These are phyloP conservation scores for Naganishia randhawae DNA, from an alignment of 768 basidiomycete genomes.

Conservation along the genomic window DNA sequence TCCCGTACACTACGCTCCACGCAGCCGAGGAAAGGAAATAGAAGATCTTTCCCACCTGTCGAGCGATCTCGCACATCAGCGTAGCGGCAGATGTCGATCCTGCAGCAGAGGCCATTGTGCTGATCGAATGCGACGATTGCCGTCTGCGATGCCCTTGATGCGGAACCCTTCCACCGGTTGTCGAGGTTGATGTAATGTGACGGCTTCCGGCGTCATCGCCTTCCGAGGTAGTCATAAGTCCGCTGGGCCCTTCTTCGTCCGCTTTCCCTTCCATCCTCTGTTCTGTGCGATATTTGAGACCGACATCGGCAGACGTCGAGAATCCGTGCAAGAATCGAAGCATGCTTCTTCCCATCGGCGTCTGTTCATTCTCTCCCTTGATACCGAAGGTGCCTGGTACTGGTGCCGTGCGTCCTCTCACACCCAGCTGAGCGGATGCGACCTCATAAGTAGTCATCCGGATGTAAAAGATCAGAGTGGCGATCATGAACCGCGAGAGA, in stretches of 20 bases:
- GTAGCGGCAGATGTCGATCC: background rate
- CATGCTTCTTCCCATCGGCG: slow-evolving; percentile 10
- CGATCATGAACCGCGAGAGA: slow-evolving; percentile 74
- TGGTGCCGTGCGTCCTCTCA: slow-evolving; percentile 10
- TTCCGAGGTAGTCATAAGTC: slow-evolving; percentile 10
- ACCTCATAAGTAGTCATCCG: slow-evolving; percentile 60
- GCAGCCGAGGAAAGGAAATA: slow-evolving; percentile 84
- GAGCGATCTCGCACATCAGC: slow-evolving; percentile 35
- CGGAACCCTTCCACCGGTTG: background rate
- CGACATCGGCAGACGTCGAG: slow-evolving; percentile 25
- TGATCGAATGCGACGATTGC: slow-evolving; percentile 27
- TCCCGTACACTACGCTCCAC: slow-evolving; percentile 70
- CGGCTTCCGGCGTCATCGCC: slow-evolving; percentile 27
- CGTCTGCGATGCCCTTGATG: slow-evolving; percentile 2
- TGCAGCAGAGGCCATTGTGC: slow-evolving; percentile 21
- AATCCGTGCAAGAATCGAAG: slow-evolving; percentile 19
- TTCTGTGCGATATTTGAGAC: slow-evolving; percentile 6
- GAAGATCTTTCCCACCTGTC: slow-evolving; percentile 60
- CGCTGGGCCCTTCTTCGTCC: slow-evolving; percentile 6
- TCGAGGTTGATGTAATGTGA: background rate
- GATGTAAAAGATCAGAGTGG: slow-evolving; percentile 76
- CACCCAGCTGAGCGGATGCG: slow-evolving; percentile 9
- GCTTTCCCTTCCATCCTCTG: slow-evolving; percentile 18
- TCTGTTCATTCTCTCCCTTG: slow-evolving; percentile 26
- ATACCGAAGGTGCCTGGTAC: slow-evolving; percentile 28